Conservation (phyloP, 2,329 filamentous ascomycete genomes). For the Diaporthe ilicicola region DNA sequence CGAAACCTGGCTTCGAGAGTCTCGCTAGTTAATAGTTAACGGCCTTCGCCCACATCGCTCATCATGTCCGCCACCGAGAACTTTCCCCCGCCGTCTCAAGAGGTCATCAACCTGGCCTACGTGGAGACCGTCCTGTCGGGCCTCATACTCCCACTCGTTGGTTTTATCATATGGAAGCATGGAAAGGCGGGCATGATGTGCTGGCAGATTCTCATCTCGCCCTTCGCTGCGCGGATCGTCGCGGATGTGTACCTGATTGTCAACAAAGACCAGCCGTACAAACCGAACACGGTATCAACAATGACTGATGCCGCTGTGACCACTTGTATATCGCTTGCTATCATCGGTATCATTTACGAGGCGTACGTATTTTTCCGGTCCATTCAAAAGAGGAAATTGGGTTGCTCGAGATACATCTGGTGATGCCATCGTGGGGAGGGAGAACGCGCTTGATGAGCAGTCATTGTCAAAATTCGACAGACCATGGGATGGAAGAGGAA, state of each 20-base stretch:
- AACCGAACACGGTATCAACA: slow-evolving; percentile 37
- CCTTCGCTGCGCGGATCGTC: slow-evolving; percentile 37
- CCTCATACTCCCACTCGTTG: slow-evolving; percentile 33
- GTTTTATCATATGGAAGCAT: slow-evolving; percentile 41
- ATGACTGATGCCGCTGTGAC: slow-evolving; percentile 42
- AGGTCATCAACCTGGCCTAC: slow-evolving; percentile 35
- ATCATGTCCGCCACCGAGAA: not conserved
- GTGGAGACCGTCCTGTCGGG: slow-evolving; percentile 38
- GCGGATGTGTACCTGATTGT: slow-evolving; percentile 39
- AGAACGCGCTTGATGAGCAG: not conserved
- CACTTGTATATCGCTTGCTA: slow-evolving; percentile 26
- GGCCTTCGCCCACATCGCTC: not conserved
- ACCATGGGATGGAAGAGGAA: too few species aligned
- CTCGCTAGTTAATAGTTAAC: not conserved
- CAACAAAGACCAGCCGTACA: slow-evolving; percentile 35
- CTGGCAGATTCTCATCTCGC: slow-evolving; percentile 41
- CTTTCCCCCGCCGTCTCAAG: not conserved
- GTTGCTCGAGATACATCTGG: not conserved
- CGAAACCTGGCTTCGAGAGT: not conserved
- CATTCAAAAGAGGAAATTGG: too few species aligned
- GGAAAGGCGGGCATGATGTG: slow-evolving; percentile 42
- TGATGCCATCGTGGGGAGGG: too few species aligned
- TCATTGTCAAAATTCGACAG: not conserved
- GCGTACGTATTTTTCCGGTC: slow-evolving; percentile 33
- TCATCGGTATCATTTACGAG: slow-evolving; percentile 40